Evolutionary conservation across 805 yeast genomes (phyloP), one percentile per base, ranked within the genome.

Genomic region (Cyberlindnera lachancei): DNA sequence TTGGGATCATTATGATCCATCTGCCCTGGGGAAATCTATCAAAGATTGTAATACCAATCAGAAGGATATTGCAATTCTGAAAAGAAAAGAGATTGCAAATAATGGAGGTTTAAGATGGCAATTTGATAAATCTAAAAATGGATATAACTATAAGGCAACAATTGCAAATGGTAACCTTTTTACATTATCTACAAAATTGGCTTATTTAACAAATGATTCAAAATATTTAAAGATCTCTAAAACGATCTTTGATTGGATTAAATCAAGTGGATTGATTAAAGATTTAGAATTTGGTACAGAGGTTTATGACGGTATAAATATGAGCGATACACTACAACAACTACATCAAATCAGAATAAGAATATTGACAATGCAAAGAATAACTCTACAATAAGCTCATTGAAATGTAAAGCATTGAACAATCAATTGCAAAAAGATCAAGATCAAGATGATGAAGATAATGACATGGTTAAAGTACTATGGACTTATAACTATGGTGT

Each of bases 401-500:
- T n/a, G n/a, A n/a, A n/a, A n/a, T n/a, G n/a, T n/a, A n/a, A n/a
- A n/a, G n/a, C n/a, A n/a, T n/a, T n/a, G n/a, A n/a, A n/a, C n/a
- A n/a, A n/a, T n/a, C n/a, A n/a, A n/a, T n/a, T n/a, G n/a, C n/a
- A n/a, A n/a, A n/a, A n/a, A n/a, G n/a, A n/a, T n/a, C n/a, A n/a
- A n/a, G n/a, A n/a, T n/a, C n/a, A n/a, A n/a, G n/a, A n/a, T 26
- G 68, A 54, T 27, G 74, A 81, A 59, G 90, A 97, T 59, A 49
- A 82, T 2, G 54, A 61, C 27, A 52, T 71, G 34, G 64, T 76
- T 21, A 56, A 63, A 31, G 71, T 64, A 23, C 75, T 77, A 52
- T 85, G 94, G 94, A 67, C 87, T n/a, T 85, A 85, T 56, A 85
- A 84, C 56, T 81, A 78, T 41, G 95, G 90, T 2, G 64, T 81